These are phyloP conservation scores for Rosa chinensis DNA, from an alignment of 306 rosid species.

Conservation along the genomic window DNA sequence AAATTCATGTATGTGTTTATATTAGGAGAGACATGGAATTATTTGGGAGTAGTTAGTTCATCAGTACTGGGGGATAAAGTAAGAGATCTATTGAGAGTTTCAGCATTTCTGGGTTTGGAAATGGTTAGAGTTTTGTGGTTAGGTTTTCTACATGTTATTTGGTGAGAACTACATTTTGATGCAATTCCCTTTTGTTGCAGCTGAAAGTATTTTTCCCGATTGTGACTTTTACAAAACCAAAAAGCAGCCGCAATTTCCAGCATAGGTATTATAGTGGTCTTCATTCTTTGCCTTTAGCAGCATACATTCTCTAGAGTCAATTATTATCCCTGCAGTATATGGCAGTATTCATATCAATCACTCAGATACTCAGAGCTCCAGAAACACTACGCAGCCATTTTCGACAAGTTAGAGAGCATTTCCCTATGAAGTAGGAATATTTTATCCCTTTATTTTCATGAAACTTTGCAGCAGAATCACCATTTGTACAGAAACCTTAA, in stretches of 20 bases:
- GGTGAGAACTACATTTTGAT: background rate
- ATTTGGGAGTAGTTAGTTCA: no score
- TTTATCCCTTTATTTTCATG: background rate
- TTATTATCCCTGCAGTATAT: background rate
- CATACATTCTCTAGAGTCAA: background rate
- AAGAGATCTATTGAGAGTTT: no score
- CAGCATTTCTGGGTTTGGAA: no score
- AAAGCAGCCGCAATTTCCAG: constrained; percentile 90
- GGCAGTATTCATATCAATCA: background rate
- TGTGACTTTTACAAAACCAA: constrained; percentile 89
- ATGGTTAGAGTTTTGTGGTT: no score
- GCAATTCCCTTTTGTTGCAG: constrained; percentile 43
- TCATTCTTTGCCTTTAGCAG: constrained; percentile 9
- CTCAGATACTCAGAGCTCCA: background rate
- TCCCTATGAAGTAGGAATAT: background rate
- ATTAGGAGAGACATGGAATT: no score
- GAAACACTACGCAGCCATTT: background rate
- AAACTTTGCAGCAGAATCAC: background rate
- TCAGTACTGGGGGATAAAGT: no score
- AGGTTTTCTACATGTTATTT: background rate
- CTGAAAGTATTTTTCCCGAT: constrained; percentile 89
- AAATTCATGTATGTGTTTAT: no score
- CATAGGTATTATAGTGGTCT: constrained; percentile 56
- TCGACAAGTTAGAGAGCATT: background rate
- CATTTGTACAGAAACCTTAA: background rate